Percentiles rank a stretch among this genome's conserved stretches.
These are phyloP conservation scores for Aspergillus bombycis DNA, from an alignment of 2,329 filamentous ascomycete genomes.

Conservation along the genomic window DNA sequence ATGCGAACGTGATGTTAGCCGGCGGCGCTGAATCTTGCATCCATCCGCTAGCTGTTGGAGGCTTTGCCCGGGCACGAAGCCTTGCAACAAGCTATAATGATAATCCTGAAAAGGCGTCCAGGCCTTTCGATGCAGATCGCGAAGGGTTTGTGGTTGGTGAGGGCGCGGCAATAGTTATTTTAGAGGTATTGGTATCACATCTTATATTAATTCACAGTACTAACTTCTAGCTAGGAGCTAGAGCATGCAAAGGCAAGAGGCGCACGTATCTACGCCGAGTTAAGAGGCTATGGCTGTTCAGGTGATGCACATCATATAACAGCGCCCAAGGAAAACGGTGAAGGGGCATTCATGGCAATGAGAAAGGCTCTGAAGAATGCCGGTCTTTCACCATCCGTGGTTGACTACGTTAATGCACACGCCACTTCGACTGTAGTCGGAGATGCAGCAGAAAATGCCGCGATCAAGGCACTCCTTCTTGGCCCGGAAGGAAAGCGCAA, in stretches of 20 bases:
- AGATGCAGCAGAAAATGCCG: slow-evolving; percentile 83
- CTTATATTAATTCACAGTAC: neutral
- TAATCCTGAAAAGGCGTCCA: slow-evolving; percentile 69
- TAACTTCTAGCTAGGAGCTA: slow-evolving; percentile 59
- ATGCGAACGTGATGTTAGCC: slow-evolving; percentile 95
- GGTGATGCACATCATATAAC: slow-evolving; percentile 95
- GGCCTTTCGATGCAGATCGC: slow-evolving; percentile 81
- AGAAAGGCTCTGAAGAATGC: slow-evolving; percentile 76
- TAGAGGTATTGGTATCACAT: slow-evolving; percentile 61
- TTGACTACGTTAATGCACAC: slow-evolving; percentile 95
- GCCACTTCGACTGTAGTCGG: slow-evolving; percentile 86
- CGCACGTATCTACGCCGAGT: slow-evolving; percentile 83
- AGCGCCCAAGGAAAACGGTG: slow-evolving; percentile 79
- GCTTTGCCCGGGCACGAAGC: slow-evolving; percentile 85
- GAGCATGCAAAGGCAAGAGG: slow-evolving; percentile 81
- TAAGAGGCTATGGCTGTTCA: slow-evolving; percentile 86
- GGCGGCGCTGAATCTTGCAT: slow-evolving; percentile 95
- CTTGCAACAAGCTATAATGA: slow-evolving; percentile 81
- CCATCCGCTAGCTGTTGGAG: slow-evolving; percentile 88
- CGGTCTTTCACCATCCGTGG: slow-evolving; percentile 64
- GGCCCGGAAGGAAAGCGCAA: slow-evolving; percentile 67
- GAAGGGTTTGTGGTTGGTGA: slow-evolving; percentile 91
- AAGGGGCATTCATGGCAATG: slow-evolving; percentile 84
- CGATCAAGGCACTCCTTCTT: slow-evolving; percentile 76
- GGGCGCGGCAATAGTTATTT: slow-evolving; percentile 81